Conservation (phyloP, 2,329 filamentous ascomycete species). For the Trichoderma sp. region DNA sequence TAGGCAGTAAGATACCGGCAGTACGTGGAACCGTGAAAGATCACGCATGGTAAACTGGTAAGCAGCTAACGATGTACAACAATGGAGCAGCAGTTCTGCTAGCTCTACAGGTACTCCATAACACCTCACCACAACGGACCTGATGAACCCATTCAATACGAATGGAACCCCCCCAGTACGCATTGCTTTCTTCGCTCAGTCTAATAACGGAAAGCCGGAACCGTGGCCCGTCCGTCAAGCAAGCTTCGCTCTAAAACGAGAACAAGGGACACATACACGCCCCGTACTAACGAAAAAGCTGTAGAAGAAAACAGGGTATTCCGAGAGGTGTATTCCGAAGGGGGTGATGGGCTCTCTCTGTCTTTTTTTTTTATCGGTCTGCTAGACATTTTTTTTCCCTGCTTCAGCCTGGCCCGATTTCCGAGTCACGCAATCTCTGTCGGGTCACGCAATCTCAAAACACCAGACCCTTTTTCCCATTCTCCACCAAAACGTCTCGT, state of each 20-base stretch:
- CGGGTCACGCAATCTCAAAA: slow-evolving; percentile 15
- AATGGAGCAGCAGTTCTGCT: neutral
- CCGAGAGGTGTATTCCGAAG: neutral
- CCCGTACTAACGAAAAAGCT: neutral
- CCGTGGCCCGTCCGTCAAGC: neutral
- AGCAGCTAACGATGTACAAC: neutral
- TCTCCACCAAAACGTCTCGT: slow-evolving; percentile 10
- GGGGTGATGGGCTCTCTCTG: neutral
- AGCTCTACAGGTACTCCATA: neutral
- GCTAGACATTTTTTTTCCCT: neutral
- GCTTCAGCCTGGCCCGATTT: neutral
- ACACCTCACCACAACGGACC: neutral
- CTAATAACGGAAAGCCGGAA: neutral
- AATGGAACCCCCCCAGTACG: neutral
- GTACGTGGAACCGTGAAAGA: neutral
- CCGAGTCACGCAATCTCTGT: slow-evolving; percentile 16
- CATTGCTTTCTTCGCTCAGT: neutral
- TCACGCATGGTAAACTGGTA: neutral
- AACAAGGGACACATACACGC: neutral
- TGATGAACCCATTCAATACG: neutral
- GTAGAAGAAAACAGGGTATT: neutral
- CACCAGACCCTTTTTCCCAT: neutral
- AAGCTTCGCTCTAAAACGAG: neutral
- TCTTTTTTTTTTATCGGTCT: neutral
- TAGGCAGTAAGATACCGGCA: neutral